Base-by-base conservation (phyloP, 352 stramenopile genomes). In the Thalassiosira exigua region DNA sequence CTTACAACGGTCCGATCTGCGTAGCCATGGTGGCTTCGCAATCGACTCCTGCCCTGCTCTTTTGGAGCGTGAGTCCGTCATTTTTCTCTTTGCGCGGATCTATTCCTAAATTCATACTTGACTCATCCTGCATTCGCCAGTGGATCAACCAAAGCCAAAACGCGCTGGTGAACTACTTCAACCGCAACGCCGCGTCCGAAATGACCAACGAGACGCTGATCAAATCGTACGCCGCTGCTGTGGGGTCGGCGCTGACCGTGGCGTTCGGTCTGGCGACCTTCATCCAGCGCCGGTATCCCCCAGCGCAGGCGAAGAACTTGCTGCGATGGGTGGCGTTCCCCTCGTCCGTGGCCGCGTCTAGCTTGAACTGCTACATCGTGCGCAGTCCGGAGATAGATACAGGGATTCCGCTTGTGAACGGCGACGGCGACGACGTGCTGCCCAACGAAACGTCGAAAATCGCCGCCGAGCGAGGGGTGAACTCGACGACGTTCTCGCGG, bases 361-460 rank as follows among this genome's bases (percentile, higher is more conserved):
- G 74, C 65, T 71, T 93, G 12, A 95, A 95, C 80, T 95, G 90
- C 60, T 95, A 93, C 60, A 93, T 95, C 68, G 90, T 95, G n/a
- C 75, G 90, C 3, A 77, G 58, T 60, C 90, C 90, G 5, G 90
- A 94, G 77, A 94, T 94, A 61, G 75, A 84, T 24, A 85, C 77
- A 5, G 90, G 88, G 29, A 76, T 94, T 66, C 74, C 81, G 22
- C 57, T 95, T 4, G 58, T 86, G 27, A 74, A 94, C 81, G 36
- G 56, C 3, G n/a, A 78, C 54, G 73, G 79, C 12, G 48, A 79
- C 19, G 50, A 84, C 19, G 72, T 90, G 11, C 32, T 87, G 0
- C 69, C 64, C n/a, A 64, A 66, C 46, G 51, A 79, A 39, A 88
- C 73, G 9, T 90, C 74, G 12, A 76, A 75, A 9, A 80, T 87